phyloP scores from a whole-genome alignment of 345 rosid genomes.

The Rhodamnia rubescens region DNA sequence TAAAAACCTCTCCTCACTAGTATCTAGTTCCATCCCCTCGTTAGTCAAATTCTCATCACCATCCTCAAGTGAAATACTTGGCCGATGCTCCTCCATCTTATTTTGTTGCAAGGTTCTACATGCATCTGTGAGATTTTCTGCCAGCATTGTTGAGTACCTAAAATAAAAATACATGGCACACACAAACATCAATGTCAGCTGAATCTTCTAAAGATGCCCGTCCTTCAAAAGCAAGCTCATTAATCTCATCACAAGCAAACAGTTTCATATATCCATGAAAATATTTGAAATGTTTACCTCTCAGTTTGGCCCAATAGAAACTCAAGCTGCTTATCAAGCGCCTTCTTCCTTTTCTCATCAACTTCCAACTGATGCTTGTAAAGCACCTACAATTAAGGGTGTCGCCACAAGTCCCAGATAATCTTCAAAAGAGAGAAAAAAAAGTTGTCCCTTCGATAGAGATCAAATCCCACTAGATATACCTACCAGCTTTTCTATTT shows the following conservation, averaged over 20 bases:
- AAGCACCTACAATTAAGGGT: slow-evolving; percentile 49
- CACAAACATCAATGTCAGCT: background rate
- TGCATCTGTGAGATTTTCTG: slow-evolving; percentile 83
- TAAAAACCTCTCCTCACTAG: slow-evolving; percentile 28
- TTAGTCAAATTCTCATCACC: slow-evolving; percentile 16
- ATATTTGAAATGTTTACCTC: slow-evolving; percentile 33
- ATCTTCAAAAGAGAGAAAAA: background rate
- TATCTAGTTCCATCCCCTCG: slow-evolving; percentile 18
- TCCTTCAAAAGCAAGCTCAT: background rate
- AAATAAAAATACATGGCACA: background rate
- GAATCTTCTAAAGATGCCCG: background rate
- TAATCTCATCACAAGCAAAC: background rate
- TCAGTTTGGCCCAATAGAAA: slow-evolving; percentile 99
- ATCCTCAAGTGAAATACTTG: slow-evolving; percentile 16
- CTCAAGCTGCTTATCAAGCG: slow-evolving; percentile 93
- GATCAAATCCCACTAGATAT: slow-evolving; percentile 3
- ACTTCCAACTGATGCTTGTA: slow-evolving; percentile 96
- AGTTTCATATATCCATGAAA: background rate
- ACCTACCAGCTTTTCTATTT: slow-evolving; percentile 97
- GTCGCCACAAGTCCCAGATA: background rate
- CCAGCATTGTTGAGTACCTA: slow-evolving; percentile 99
- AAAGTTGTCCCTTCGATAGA: background rate
- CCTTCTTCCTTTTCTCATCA: slow-evolving; percentile 92
- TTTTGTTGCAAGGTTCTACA: slow-evolving; percentile 24
- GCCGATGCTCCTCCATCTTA: slow-evolving; percentile 13